Conservation (phyloP, 2,329 filamentous ascomycete genomes). For the Coleophoma eucalyptorum region DNA sequence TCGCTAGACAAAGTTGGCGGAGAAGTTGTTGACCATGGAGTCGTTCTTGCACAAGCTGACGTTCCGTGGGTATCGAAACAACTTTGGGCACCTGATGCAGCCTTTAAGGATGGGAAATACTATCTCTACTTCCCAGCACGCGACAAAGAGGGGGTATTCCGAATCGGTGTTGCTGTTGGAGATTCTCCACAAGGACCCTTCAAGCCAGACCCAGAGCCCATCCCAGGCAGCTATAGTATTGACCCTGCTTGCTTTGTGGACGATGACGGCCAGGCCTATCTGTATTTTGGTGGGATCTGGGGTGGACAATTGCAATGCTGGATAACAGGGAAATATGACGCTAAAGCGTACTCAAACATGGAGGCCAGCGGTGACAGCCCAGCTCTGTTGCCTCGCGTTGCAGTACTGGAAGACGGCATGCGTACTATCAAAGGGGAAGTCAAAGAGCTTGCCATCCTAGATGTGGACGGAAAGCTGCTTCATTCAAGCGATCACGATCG, state of each 20-base stretch:
- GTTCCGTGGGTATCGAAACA: conserved; percentile 77
- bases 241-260: conserved; percentile 76
- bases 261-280: conserved; percentile 61
- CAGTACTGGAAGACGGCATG: conserved; percentile 62
- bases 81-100: conserved; percentile 78
- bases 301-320: conserved; percentile 80
- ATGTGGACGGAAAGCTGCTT: conserved; percentile 55
- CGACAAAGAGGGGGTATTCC: conserved; percentile 66
- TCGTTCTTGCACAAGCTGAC: conserved; percentile 60
- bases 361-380: conserved; percentile 55
- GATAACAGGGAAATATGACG: conserved; percentile 53
- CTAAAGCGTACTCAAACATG: conserved; percentile 47
- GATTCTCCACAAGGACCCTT: conserved; percentile 68
- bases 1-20: conserved; percentile 49
- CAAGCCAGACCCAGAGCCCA: conserved; percentile 57
- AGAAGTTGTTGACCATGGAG: conserved; percentile 68
- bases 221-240: conserved; percentile 70
- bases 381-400: conserved; percentile 66
- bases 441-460: conserved; percentile 60
- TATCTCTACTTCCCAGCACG: conserved; percentile 76
- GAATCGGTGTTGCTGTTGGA: conserved; percentile 67
- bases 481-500: conserved; percentile 66
- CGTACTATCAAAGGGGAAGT: conserved; percentile 51
- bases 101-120: conserved; percentile 64
- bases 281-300: conserved; percentile 80